A percentile compares a stretch with the other conserved stretches of the same genome.
Evolutionary conservation across 805 yeast genomes (phyloP).

Genomic region (Kuraishia borneana): DNA sequence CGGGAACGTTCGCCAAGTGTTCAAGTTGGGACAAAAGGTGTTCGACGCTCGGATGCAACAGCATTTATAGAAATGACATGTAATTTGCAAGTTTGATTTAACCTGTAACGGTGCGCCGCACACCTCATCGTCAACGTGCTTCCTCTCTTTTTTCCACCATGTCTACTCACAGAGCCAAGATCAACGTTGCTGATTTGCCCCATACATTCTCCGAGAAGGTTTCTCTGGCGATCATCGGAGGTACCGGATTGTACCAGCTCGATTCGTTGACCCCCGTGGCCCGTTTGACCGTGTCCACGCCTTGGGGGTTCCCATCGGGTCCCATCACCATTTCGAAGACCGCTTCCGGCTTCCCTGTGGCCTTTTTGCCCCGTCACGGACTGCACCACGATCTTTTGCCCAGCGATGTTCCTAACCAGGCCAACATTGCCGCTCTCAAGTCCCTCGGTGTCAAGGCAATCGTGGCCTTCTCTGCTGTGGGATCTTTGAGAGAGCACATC

Average conservation of each 20-base stretch:
- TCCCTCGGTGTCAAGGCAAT: slow-evolving; percentile 77
- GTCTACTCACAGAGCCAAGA: slow-evolving; percentile 2
- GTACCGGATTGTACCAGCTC: slow-evolving; percentile 92
- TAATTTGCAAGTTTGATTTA: too few species aligned
- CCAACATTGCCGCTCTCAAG: slow-evolving; percentile 94
- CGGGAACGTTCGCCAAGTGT: slow-evolving; percentile 37
- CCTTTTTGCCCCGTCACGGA: slow-evolving; percentile 94
- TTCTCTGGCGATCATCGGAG: slow-evolving; percentile 85
- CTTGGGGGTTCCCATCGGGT: slow-evolving; percentile 96
- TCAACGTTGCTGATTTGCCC: slow-evolving; percentile 25
- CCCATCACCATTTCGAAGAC: slow-evolving; percentile 88
- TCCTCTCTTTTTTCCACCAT: background rate
- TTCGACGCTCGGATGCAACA: slow-evolving; percentile 4
- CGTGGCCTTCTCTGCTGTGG: slow-evolving; percentile 92
- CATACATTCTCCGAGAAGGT: slow-evolving; percentile 54
- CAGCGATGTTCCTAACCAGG: slow-evolving; percentile 82
- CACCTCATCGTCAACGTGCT: background rate
- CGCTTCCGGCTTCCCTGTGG: slow-evolving; percentile 67
- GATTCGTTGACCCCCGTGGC: slow-evolving; percentile 82
- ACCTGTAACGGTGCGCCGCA: background rate
- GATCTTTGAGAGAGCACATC: slow-evolving; percentile 82
- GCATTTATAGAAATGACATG: background rate
- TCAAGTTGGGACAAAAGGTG: slow-evolving; percentile 33
- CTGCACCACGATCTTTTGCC: slow-evolving; percentile 82
- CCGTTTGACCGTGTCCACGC: slow-evolving; percentile 70